A percentile compares a stretch with the other conserved stretches of the same genome.
Evolutionary conservation across 2,329 filamentous ascomycete species (phyloP).

Genomic region (Clarireedia hainanense): DNA sequence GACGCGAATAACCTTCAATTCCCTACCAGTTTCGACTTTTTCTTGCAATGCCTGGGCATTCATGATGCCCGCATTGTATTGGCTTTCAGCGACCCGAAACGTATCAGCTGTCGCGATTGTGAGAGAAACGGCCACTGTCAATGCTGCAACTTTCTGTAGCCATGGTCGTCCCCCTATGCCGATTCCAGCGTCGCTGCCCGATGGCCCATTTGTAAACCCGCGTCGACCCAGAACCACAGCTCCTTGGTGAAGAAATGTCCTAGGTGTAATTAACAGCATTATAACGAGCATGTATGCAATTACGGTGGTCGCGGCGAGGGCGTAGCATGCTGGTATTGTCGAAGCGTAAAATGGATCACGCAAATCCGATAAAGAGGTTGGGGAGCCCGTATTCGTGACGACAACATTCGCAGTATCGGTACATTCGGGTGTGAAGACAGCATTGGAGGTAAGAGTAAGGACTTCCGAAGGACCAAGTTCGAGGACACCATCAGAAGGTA

Average conservation of each 20-base stretch:
- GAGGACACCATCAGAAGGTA: slow-evolving; percentile 50
- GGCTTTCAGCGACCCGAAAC: slow-evolving; percentile 71
- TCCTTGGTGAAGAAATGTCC: slow-evolving; percentile 83
- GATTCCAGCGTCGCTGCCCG: slow-evolving; percentile 58
- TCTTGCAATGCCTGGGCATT: slow-evolving; percentile 70
- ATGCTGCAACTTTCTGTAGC: slow-evolving; percentile 76
- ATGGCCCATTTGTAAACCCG: slow-evolving; percentile 78
- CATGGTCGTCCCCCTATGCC: slow-evolving; percentile 88
- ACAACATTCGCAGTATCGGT: slow-evolving; percentile 31
- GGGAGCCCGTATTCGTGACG: slow-evolving; percentile 16
- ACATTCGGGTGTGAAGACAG: slow-evolving; percentile 41
- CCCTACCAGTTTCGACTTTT: slow-evolving; percentile 72
- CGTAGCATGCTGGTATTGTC: slow-evolving; percentile 87
- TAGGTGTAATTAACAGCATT: slow-evolving; percentile 85
- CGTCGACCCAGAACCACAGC: slow-evolving; percentile 72
- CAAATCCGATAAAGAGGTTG: slow-evolving; percentile 41
- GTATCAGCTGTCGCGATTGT: slow-evolving; percentile 92
- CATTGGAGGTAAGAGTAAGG: slow-evolving; percentile 39
- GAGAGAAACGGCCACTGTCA: slow-evolving; percentile 73
- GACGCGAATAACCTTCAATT: slow-evolving; percentile 83
- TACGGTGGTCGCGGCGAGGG: slow-evolving; percentile 79
- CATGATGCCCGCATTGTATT: slow-evolving; percentile 73
- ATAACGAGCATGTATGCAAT: slow-evolving; percentile 84
- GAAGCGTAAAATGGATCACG: slow-evolving; percentile 89
- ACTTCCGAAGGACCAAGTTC: slow-evolving; percentile 28